Evolutionary conservation across 371 early-diverging fungal genomes (phyloP), one percentile per base, ranked within the genome.

Genomic region (Thermomucor indicae-seudaticae): DNA sequence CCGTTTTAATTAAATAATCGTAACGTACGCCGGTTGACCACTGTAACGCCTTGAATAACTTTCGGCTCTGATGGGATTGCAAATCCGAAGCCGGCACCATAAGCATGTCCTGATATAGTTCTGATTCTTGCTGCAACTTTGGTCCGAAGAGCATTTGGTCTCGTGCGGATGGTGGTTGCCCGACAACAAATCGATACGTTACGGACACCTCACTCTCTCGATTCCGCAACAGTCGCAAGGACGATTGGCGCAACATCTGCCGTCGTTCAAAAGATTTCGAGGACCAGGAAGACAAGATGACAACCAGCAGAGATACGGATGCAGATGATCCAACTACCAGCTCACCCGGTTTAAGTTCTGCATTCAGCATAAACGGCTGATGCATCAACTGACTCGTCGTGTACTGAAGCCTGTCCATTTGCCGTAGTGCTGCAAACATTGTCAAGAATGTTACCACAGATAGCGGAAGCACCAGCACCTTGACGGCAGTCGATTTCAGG

Each of bases 231-330:
- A 79, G 64, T 23, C 63, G 58, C 11, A 76, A 47, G 0, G 71
- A 64, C 0, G 79, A 65, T 3, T 80, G 70, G 34, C 84, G 68
- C 12, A 78, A 45, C 0, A 48, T 45, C 25, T 73, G 64, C 28
- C 81, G 60, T 42, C 67, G 73, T 17, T 66, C 53, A 20, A 58
- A 65, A 7, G 59, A 63, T 23, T 71, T 60, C 10, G 67, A 51
- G 2, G 77, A 58, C 84, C 84, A 83, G 0, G 84, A 80, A 1
- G 80, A 78, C 7, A 79, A 4, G 47, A 83, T 68, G 29, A 83
- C 38, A 6, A 83, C 67, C 31, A 83, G 25, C 11, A 76, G 48
- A 1, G 51, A 49, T 3, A 53, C 11, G 8, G 40, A 43, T 58
- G 72, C 30, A 54, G 46, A 22, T 35, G 48, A 11, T 4, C 62